Base-by-base conservation (phyloP, 495 filamentous ascomycete genomes). In the Aspergillus mulundensis region DNA sequence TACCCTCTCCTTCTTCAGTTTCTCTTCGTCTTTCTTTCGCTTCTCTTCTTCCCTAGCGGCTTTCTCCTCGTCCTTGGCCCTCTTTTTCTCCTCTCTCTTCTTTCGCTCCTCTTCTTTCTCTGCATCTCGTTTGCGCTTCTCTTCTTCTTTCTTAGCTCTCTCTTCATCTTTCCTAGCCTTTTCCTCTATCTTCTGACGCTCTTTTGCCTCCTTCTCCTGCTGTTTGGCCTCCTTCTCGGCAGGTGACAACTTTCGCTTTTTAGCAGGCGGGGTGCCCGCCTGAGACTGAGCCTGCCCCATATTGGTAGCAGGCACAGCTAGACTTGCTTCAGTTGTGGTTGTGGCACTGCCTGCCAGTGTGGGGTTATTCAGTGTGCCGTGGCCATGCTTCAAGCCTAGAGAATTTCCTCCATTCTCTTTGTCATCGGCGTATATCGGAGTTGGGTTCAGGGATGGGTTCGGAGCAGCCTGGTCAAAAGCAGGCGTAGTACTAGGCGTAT, bases 31-130 rank as follows among this genome's bases (percentile, higher is more conserved):
- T 55, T 75, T 59, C 64, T 61, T 64, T 14, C 61, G 51, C 25
- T 54, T 65, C 19, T 64, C 61, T 54, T 64, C 61, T 14, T 64
- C 61, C 52, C 59, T 65, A 2, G 76, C 71, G 20, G 66, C 70
- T 65, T 83, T 86, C 57, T 86, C 87, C 48, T 85, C 81, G 49
- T 87, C 81, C 56, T 79, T 85, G 20, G 78, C 78, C 61, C 69
- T 88, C 77, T 50, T 82, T 73, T 78, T 81, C 76, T 69, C 62
- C 18, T 65, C 62, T 38, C 56, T 54, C 53, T 49, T 50, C 50
- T 61, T 61, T n/a, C 62, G 58, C 42, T 61, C 59, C 24, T 65
- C 70, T 59, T 69, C 73, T 6, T 65, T 64, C 47, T 70, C 68
- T 0, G 57, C 64, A 20, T 70, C 71, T 56, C 73, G 70, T 0